Conservation (phyloP, 2,329 filamentous ascomycete species). For the Aureobasidium sp. region DNA sequence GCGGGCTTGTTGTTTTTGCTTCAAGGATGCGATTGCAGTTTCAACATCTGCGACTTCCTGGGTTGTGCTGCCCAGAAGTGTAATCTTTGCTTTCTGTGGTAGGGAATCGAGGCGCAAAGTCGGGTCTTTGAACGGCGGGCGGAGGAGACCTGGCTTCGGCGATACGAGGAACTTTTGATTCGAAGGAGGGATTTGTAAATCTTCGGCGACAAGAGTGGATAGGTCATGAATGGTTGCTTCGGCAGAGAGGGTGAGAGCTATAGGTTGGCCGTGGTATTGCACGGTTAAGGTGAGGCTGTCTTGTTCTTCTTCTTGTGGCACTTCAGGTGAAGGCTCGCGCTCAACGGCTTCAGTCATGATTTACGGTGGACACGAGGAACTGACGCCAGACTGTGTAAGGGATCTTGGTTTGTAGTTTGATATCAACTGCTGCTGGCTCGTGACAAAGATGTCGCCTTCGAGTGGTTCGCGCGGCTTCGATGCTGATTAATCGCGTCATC, state of each 20-base stretch:
- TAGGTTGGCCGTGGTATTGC: constrained; percentile 47
- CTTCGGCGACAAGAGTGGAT: constrained; percentile 49
- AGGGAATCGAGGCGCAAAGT: constrained; percentile 44
- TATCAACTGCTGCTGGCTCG: background rate
- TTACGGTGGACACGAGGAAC: too few relatives aligned
- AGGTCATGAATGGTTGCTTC: constrained; percentile 51
- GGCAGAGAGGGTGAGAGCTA: constrained; percentile 41
- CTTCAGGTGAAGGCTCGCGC: background rate
- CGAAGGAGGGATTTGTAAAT: constrained; percentile 51
- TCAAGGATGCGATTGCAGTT: constrained; percentile 43
- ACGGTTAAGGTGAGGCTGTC: constrained; percentile 39
- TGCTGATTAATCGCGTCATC: constrained; percentile 13
- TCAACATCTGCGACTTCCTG: constrained; percentile 53
- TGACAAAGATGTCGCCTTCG: background rate
- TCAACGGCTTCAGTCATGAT: background rate
- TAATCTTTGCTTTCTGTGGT: constrained; percentile 50
- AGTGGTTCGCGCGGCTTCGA: constrained; percentile 12
- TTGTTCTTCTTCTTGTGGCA: background rate
- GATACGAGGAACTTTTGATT: constrained; percentile 64
- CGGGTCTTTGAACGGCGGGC: constrained; percentile 56
- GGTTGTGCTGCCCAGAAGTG: constrained; percentile 56
- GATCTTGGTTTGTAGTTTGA: background rate
- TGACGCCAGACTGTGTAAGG: background rate
- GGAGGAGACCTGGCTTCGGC: constrained; percentile 58
- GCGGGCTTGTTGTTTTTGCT: constrained; percentile 38